Evolutionary conservation across 2,329 filamentous ascomycete species (phyloP).

Genomic region (Colletotrichum tamarilloi): DNA sequence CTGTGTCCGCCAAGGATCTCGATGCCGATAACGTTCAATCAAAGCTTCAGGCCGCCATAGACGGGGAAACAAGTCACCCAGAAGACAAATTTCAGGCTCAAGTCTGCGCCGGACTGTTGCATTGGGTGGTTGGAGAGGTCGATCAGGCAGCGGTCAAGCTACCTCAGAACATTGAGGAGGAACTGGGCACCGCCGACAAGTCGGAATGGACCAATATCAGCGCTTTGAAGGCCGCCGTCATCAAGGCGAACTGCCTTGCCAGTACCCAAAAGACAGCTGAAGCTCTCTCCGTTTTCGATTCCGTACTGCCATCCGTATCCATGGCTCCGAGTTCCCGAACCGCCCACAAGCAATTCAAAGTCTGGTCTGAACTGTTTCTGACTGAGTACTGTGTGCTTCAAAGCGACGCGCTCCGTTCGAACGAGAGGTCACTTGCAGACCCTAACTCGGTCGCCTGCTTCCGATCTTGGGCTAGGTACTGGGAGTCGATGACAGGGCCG

Average conservation of each 20-base stretch:
- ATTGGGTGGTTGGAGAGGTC: conserved; percentile 81
- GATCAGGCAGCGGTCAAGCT: conserved; percentile 69
- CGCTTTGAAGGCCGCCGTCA: conserved; percentile 80
- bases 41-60: conserved; percentile 66
- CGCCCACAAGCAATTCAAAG: conserved; percentile 73
- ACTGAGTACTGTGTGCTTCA: conserved; percentile 80
- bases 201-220: conserved; percentile 86
- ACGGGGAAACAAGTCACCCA: conserved; percentile 62
- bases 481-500: conserved; percentile 62
- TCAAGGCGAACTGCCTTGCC: conserved; percentile 75
- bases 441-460: conserved; percentile 66
- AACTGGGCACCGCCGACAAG: conserved; percentile 63
- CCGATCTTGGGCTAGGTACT: conserved; percentile 77
- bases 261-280: conserved; percentile 62
- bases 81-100: conserved; percentile 81
- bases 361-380: conserved; percentile 83
- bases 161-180: conserved; percentile 70
- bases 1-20: conserved; percentile 54
- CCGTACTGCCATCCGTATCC: conserved; percentile 72
- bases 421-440: conserved; percentile 61
- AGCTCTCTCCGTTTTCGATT: conserved; percentile 74
- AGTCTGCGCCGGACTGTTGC: conserved; percentile 86
- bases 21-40: conserved; percentile 59
- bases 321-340: conserved; percentile 61
- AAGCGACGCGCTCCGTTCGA: conserved; percentile 67